These are phyloP conservation scores for Eucalyptus cladocalyx DNA, from an alignment of 345 rosid species.

Conservation along the genomic window DNA sequence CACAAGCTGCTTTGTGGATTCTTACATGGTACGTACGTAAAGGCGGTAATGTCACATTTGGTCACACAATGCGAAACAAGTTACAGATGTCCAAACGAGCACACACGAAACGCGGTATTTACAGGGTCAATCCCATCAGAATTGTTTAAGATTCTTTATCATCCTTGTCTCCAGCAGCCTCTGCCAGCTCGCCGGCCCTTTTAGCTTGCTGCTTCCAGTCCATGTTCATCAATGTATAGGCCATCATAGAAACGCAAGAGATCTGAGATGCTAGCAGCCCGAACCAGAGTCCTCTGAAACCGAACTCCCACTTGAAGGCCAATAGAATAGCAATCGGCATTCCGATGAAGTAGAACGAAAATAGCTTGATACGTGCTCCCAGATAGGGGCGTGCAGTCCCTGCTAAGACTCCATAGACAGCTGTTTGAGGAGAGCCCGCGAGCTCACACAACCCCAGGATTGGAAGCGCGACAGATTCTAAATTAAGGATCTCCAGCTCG, in stretches of 20 bases:
- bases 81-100: not conserved
- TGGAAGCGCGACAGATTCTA: constrained; percentile 14
- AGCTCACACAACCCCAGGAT: constrained; percentile 19
- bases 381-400: constrained; percentile 9
- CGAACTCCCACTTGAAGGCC: not conserved
- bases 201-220: constrained; percentile 12
- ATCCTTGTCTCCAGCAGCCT: not conserved
- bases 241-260: constrained; percentile 14
- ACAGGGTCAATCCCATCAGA: no score
- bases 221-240: constrained; percentile 4
- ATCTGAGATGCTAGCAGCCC: constrained; percentile 16
- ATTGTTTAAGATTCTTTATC: not conserved
- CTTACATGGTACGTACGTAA: not conserved
- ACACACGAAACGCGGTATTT: not conserved
- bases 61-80: not conserved
- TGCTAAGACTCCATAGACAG: constrained; percentile 10
- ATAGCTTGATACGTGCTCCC: constrained; percentile 8
- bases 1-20: not conserved
- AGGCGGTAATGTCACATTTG: not conserved
- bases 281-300: not conserved
- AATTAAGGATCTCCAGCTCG: constrained; percentile 7
- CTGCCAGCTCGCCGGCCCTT: constrained; percentile 15
- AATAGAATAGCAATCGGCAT: constrained; percentile 4
- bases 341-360: constrained; percentile 17
- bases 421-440: constrained; percentile 22